phyloP scores from a whole-genome alignment of 768 basidiomycete genomes.

The Imleria badia region DNA sequence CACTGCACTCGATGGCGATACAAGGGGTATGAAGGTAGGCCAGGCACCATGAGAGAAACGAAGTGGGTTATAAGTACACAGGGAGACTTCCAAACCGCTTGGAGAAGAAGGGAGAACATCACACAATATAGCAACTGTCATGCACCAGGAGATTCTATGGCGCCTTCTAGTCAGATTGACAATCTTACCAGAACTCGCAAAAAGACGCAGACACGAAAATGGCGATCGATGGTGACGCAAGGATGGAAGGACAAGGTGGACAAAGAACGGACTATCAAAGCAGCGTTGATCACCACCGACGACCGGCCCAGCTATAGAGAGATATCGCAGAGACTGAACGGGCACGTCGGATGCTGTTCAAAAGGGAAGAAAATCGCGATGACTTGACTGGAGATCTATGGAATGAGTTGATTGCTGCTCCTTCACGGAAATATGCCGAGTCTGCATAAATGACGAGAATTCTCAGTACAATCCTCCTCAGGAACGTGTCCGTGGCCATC shows the following conservation, averaged over 20 bases:
- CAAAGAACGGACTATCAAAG: slow-evolving; percentile 15
- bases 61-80: slow-evolving; percentile 4
- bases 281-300: slow-evolving; percentile 8
- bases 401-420: slow-evolving; percentile 13
- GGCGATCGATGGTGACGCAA: slow-evolving; percentile 12
- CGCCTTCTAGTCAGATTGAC: slow-evolving; percentile 6
- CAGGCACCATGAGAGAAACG: slow-evolving; percentile 7
- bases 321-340: not conserved
- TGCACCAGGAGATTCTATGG: slow-evolving; percentile 6
- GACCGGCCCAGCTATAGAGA: not conserved
- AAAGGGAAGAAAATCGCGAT: not conserved
- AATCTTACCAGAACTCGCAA: slow-evolving; percentile 13
- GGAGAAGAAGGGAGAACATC: slow-evolving; percentile 7
- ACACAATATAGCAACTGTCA: slow-evolving; percentile 11
- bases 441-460: slow-evolving; percentile 6
- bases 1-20: slow-evolving; percentile 13
- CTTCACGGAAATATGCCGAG: slow-evolving; percentile 10
- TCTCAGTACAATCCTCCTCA: slow-evolving; percentile 27
- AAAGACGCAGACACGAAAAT: not conserved
- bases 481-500: slow-evolving; percentile 22
- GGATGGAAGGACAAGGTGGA: slow-evolving; percentile 10
- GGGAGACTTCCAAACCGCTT: not conserved
- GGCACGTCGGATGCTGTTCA: not conserved
- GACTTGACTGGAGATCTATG: not conserved
- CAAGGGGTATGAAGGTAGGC: slow-evolving; percentile 3